Percentiles rank a stretch among this genome's conserved stretches.
Conservation (phyloP, 176 grass and related monocot genomes). For the Saccharum officinarum region DNA sequence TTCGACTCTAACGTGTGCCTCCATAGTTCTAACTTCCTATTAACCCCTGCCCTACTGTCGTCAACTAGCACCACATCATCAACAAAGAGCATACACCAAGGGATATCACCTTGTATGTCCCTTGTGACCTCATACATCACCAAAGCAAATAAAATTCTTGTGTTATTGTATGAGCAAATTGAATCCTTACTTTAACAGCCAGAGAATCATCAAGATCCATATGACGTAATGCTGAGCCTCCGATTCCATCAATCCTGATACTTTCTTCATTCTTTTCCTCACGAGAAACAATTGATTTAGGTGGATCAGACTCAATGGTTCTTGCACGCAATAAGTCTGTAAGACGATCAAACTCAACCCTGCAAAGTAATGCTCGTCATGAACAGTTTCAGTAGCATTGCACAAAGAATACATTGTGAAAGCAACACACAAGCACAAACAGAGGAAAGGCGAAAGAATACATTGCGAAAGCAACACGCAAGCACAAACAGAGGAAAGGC, state of each 20-base stretch:
- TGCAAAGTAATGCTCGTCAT: constrained; percentile 31
- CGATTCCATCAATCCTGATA: constrained; percentile 24
- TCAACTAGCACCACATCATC: too few relatives aligned
- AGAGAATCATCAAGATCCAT: constrained; percentile 28
- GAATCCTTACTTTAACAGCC: constrained; percentile 44
- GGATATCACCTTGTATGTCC: too few relatives aligned
- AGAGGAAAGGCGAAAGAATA: not conserved
- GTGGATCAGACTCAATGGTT: constrained; percentile 52
- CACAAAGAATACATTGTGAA: not conserved
- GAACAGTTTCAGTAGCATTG: not conserved
- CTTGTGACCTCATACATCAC: too few relatives aligned
- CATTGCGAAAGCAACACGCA: not conserved
- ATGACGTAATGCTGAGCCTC: constrained; percentile 29
- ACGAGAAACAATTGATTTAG: constrained; percentile 9
- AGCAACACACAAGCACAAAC: not conserved
- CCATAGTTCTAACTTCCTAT: too few relatives aligned
- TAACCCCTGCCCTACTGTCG: too few relatives aligned
- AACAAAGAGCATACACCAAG: too few relatives aligned
- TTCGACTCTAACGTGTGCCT: too few relatives aligned
- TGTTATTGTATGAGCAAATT: not conserved
- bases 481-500: not conserved
- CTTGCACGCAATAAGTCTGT: constrained; percentile 63
- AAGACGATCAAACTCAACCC: constrained; percentile 67
- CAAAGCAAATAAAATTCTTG: too few relatives aligned
- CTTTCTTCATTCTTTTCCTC: constrained; percentile 30